Base-by-base conservation (phyloP, 1,284 basidiomycete genomes). In the Macrocystidia cucumis region DNA sequence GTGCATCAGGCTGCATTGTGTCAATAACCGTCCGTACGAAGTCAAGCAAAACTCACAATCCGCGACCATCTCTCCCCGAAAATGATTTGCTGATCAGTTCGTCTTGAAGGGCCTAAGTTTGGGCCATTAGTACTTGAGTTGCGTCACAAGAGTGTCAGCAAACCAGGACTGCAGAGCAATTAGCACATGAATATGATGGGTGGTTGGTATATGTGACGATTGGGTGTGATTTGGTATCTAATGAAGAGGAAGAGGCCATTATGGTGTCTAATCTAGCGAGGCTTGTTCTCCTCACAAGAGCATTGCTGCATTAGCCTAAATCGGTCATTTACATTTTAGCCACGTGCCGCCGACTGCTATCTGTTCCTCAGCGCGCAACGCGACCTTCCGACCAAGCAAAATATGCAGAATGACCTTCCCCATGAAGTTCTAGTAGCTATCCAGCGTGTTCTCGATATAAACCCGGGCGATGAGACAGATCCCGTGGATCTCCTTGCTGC, bases 31-130 rank as follows among this genome's bases (percentile, higher is more conserved):
- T 12, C 11, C 29, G 12, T 5, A 30, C 3, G 11, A 3, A 11
- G 17, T 5, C 12, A 4, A 11, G 29, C 16, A 30, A 30, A 13
- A 74, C 81, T 57, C 46, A 77, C 83, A 76, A 90, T 46, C 87
- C 88, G 40, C 84, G 69, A 1, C 88, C 89, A 41, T 91, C 87
- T 44, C 89, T 62, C 1, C 88, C 88, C 14, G 83, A 82, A 62
- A 91, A 91, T 0, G 84, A 63, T 54, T 91, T 91, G 59, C 82
- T 87, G 45, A 91, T 85, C 7, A 90, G 59, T 46, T 91, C 88
- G 49, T 91, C 88, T 56, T 91, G 84, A n/a, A 88, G 63, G 13
- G 78, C 72, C 83, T 86, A 43, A 12, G 38, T 16, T 23, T 29
- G 19, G 8, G 28, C 22, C 17, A 28, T 20, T n/a, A 4, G 3